Base-by-base conservation (phyloP, 2,329 filamentous ascomycete species). In the Colletotrichum sojae region DNA sequence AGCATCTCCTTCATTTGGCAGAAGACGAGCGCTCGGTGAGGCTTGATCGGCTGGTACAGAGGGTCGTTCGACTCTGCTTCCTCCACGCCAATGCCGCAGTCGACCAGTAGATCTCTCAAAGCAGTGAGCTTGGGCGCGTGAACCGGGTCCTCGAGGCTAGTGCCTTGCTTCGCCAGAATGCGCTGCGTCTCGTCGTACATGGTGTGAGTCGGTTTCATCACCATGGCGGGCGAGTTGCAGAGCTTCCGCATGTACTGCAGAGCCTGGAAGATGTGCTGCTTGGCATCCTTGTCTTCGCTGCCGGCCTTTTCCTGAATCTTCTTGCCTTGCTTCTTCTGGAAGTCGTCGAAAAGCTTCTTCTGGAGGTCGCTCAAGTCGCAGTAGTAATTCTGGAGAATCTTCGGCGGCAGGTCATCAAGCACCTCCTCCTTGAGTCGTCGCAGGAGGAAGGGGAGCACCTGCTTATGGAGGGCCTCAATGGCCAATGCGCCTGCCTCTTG, bases 1-100 rank as follows among this genome's bases (percentile, higher is more conserved):
- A 99, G 87, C 97, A 99, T 99, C 80, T 99, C 96, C 82, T 99
- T 99, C 94, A 99, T 98, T 79, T 99, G 96, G 76, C 96, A 99
- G 86, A 99, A 99, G 73, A 99, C 92, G 31, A 99, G 89, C 0
- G 96, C 97, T 52, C 96, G 93, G 78, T 99, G 96, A 36, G 95
- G 96, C 71, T 96, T 97, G 78, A 99, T 97, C 48, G 95, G 97
- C 79, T 94, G 88, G 75, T 90, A 90, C 16, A 90, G 82, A 2
- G 88, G 88, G 69, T 90, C 88, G 60, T 84, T 88, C 1, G 83
- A 81, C 59, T 89, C 87, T n/a, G 83, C 83, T 16, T 89, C 88
- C 71, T 94, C 91, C 46, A 92, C 88, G 39, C 96, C 96, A 75
- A 99, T 99, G 66, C 97, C 97, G 76, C 96, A 99, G 82, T 99